These are phyloP conservation scores for Priceomyces medius DNA, from an alignment of 805 yeast genomes.

Conservation along the genomic window DNA sequence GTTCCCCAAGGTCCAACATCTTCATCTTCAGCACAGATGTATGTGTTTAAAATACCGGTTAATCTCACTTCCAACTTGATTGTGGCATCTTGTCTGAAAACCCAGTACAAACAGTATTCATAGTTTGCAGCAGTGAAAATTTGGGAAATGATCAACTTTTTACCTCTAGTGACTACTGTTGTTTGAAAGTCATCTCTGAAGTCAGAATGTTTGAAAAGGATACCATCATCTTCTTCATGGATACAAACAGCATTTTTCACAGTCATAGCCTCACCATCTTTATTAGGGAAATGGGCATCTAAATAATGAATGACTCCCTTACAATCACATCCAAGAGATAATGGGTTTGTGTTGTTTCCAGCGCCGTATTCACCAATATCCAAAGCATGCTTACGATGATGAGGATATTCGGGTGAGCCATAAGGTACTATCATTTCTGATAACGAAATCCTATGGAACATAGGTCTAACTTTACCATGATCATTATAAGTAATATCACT, in stretches of 20 bases:
- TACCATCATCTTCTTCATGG: conserved; percentile 84
- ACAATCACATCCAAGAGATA: conserved; percentile 79
- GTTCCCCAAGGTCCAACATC: conserved; percentile 77
- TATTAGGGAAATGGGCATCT: conserved; percentile 73
- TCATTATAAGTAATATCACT: conserved; percentile 73
- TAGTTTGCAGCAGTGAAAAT: conserved; percentile 86
- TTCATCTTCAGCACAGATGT: conserved; percentile 61
- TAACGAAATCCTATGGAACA: conserved; percentile 76
- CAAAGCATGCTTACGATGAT: conserved; percentile 82
- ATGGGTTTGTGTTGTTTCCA: conserved; percentile 79
- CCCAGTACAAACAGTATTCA: conserved; percentile 84
- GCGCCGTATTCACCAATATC: conserved; percentile 89
- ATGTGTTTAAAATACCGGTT: conserved; percentile 82
- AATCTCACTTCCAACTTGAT: conserved; percentile 76
- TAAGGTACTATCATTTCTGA: conserved; percentile 86
- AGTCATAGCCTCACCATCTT: conserved; percentile 66
- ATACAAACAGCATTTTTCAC: conserved; percentile 78
- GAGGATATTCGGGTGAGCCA: conserved; percentile 77
- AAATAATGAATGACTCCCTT: conserved; percentile 81
- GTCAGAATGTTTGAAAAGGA: conserved; percentile 78
- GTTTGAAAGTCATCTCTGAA: conserved; percentile 79
- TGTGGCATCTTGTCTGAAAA: conserved; percentile 79
- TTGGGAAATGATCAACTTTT: conserved; percentile 71
- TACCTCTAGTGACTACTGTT: conserved; percentile 71
- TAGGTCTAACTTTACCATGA: conserved; percentile 68